Evolutionary conservation across 2,329 filamentous ascomycete species (phyloP), one percentile per base, ranked within the genome.

Genomic region (Hypoxylon sp.): DNA sequence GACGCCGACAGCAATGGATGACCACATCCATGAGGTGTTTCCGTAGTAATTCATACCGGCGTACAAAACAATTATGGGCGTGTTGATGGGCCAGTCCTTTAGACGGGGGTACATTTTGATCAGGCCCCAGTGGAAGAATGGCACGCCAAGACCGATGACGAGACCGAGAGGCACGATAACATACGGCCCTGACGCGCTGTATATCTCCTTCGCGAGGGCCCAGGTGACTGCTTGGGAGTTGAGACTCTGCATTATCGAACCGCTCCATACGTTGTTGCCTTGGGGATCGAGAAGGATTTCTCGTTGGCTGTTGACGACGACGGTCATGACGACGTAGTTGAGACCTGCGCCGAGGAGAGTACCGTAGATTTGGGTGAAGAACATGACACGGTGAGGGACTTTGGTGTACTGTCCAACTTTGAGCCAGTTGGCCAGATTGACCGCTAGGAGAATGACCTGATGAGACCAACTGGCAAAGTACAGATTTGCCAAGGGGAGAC

Each of bases 391-490:
- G 1, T 83, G 85, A 1, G 85, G 83, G 5, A 87, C 84, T 81
- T 54, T 76, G 84, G 83, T 80, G 53, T 88, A 88, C 77, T 88
- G 84, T 19, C 86, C 86, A 79, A 87, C 81, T 76, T 88, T 88
- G 23, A 88, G 73, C 65, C 87, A 84, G 48, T 81, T 83, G 37
- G 79, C 83, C 5, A 88, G 76, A 57, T 77, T 83, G 46, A 88
- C 82, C 0, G 80, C 76, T 52, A 85, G 85, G 2, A 60, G 11
- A 51, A 88, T 87, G 51, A 87, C 83, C 37, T 83, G 85, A 74
- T 88, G 86, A 0, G 85, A 87, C 85, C 85, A 88, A 9, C 82
- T 82, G 6, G 85, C 83, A 71, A 87, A 87, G 73, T 87, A 87
- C 82, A 87, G 85, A 73, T 87, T 87, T 2, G 83, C 85, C 3